Percentiles rank a stretch among this genome's conserved stretches.
Conservation (phyloP, 129 eudicot genomes). For the Chrysanthemum seticuspe region DNA sequence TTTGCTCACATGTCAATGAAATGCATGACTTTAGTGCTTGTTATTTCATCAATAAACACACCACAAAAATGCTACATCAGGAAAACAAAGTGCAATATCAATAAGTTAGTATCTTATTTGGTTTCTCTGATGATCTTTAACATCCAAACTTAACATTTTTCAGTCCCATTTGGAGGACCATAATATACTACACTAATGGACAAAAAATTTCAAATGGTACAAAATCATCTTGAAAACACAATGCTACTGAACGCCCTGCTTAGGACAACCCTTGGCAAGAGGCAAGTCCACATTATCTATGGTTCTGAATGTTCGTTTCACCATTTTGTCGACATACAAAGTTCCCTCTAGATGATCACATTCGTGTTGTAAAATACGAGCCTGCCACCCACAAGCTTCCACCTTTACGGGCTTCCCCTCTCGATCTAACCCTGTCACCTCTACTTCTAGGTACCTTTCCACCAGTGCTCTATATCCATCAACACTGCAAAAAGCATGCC, state of each 20-base stretch:
- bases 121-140: too few species aligned
- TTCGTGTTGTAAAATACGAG: conserved; percentile 91
- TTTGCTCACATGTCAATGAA: too few species aligned
- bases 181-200: neutral
- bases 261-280: conserved; percentile 69
- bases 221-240: neutral
- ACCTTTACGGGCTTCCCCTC: conserved; percentile 69
- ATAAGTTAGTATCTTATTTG: too few species aligned
- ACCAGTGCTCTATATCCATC: conserved; percentile 82
- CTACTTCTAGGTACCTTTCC: conserved; percentile 72
- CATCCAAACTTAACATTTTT: neutral
- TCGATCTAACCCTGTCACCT: conserved; percentile 70
- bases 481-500: conserved; percentile 44
- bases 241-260: conserved; percentile 52
- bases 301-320: conserved; percentile 67
- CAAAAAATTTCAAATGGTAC: conserved; percentile 3
- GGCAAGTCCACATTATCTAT: conserved; percentile 70
- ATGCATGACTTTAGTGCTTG: too few species aligned
- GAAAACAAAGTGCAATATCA: too few species aligned
- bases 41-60: too few species aligned
- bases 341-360: conserved; percentile 86
- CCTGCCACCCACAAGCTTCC: conserved; percentile 92
- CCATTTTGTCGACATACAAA: conserved; percentile 78
- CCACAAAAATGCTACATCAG: too few species aligned
- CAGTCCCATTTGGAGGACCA: neutral